phyloP scores from a whole-genome alignment of 139 green algal genomes.

The Coccomyxa sp. region DNA sequence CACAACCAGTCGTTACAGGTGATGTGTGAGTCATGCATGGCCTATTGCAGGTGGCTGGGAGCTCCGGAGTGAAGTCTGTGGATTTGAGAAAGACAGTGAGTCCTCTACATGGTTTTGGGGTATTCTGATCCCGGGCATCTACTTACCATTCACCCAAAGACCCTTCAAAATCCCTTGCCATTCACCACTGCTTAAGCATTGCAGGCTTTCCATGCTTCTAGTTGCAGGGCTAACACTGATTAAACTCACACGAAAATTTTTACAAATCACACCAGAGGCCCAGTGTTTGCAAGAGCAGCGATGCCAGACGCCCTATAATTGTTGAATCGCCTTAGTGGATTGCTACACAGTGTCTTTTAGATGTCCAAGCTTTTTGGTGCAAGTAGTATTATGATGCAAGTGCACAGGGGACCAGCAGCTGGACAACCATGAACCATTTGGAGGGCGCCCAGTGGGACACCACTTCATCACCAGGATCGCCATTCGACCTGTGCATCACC shows the following conservation, averaged over 20 bases:
- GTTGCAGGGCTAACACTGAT: too few relatives aligned
- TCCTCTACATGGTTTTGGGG: too few relatives aligned
- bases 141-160: too few relatives aligned
- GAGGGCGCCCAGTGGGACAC: background rate
- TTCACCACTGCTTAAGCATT: too few relatives aligned
- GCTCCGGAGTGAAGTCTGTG: too few relatives aligned
- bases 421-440: background rate
- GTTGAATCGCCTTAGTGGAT: background rate
- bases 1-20: background rate
- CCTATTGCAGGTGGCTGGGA: background rate
- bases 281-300: too few relatives aligned
- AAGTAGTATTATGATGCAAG: background rate
- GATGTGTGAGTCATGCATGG: background rate
- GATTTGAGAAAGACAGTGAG: too few relatives aligned
- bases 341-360: background rate
- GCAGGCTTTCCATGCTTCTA: too few relatives aligned
- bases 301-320: background rate
- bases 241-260: too few relatives aligned
- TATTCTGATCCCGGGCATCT: too few relatives aligned
- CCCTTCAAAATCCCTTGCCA: too few relatives aligned
- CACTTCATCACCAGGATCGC: background rate
- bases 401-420: background rate
- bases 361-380: background rate
- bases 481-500: background rate
- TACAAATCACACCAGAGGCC: too few relatives aligned